These are phyloP conservation scores for Daldinia vernicosa DNA, from an alignment of 495 filamentous ascomycete genomes.

Conservation along the genomic window DNA sequence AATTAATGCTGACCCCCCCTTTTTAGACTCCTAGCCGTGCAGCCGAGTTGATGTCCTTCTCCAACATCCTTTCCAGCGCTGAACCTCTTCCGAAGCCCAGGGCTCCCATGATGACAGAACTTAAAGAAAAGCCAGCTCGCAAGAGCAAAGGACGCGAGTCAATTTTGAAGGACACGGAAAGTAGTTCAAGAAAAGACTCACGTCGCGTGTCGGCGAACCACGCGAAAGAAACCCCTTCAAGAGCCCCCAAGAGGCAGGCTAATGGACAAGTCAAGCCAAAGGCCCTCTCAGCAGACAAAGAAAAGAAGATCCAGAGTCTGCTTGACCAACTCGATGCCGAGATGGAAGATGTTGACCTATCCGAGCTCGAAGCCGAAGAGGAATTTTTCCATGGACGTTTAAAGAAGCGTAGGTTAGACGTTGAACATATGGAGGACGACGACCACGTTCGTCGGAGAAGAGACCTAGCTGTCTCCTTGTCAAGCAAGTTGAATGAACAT, in stretches of 20 bases:
- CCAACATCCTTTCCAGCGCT: conserved; percentile 83
- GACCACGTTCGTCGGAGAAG: conserved; percentile 63
- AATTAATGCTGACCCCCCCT: conserved; percentile 25
- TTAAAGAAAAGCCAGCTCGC: conserved; percentile 46
- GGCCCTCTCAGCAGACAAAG: conserved; percentile 68
- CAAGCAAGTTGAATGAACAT: conserved; percentile 55
- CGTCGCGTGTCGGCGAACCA: conserved; percentile 54
- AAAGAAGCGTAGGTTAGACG: conserved; percentile 71
- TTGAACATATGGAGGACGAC: conserved; percentile 63
- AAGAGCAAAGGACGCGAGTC: conserved; percentile 57
- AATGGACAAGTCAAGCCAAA: conserved; percentile 64
- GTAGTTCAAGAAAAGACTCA: conserved; percentile 52
- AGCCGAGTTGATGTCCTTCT: conserved; percentile 89
- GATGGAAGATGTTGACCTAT: conserved; percentile 70
- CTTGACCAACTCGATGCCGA: conserved; percentile 74
- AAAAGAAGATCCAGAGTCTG: conserved; percentile 70
- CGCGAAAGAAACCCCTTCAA: conserved; percentile 56
- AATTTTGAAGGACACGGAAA: conserved; percentile 50
- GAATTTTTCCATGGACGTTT: conserved; percentile 62
- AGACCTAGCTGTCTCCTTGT: conserved; percentile 46
- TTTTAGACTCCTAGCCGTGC: conserved; percentile 70
- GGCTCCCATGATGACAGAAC: conserved; percentile 50
- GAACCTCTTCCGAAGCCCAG: conserved; percentile 65
- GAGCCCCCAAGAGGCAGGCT: conserved; percentile 60
- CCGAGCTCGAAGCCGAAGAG: conserved; percentile 68